Evolutionary conservation across 352 stramenopile genomes (phyloP).

Genomic region (Pythium guiyangense): DNA sequence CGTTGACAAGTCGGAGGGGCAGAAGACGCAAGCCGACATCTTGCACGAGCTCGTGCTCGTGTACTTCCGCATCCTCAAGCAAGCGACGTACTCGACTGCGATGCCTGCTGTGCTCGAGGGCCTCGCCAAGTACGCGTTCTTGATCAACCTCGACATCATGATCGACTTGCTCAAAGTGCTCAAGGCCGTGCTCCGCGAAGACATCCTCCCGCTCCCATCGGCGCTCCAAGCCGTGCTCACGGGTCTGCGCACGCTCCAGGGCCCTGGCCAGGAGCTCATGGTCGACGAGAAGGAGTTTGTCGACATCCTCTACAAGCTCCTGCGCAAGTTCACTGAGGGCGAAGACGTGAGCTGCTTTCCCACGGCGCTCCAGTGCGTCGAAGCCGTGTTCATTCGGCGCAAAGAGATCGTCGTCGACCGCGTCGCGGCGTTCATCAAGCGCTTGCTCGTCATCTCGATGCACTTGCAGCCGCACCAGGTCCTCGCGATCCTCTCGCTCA

Average conservation of each 20-base stretch:
- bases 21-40: slow-evolving; percentile 94
- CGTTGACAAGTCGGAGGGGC: slow-evolving; percentile 89
- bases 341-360: slow-evolving; percentile 58
- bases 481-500: slow-evolving; percentile 83
- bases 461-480: slow-evolving; percentile 81
- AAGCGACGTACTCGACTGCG: slow-evolving; percentile 82
- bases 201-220: slow-evolving; percentile 55
- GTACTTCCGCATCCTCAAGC: slow-evolving; percentile 97
- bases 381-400: slow-evolving; percentile 91
- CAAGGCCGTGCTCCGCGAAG: slow-evolving; percentile 88
- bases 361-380: slow-evolving; percentile 88
- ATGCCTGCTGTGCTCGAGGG: slow-evolving; percentile 91
- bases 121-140: slow-evolving; percentile 94
- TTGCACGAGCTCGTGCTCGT: slow-evolving; percentile 94
- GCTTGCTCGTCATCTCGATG: slow-evolving; percentile 86
- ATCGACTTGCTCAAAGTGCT: slow-evolving; percentile 95
- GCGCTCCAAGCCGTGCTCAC: slow-evolving; percentile 89
- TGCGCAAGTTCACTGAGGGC: slow-evolving; percentile 67
- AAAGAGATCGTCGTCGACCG: slow-evolving; percentile 94
- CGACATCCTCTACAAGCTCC: slow-evolving; percentile 90
- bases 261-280: slow-evolving; percentile 92
- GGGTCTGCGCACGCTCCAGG: slow-evolving; percentile 92
- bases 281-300: slow-evolving; percentile 97
- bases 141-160: slow-evolving; percentile 98
- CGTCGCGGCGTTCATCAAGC: slow-evolving; percentile 95